phyloP scores from a whole-genome alignment of 805 yeast species.

The Metschnikowia baotianmanensis region DNA sequence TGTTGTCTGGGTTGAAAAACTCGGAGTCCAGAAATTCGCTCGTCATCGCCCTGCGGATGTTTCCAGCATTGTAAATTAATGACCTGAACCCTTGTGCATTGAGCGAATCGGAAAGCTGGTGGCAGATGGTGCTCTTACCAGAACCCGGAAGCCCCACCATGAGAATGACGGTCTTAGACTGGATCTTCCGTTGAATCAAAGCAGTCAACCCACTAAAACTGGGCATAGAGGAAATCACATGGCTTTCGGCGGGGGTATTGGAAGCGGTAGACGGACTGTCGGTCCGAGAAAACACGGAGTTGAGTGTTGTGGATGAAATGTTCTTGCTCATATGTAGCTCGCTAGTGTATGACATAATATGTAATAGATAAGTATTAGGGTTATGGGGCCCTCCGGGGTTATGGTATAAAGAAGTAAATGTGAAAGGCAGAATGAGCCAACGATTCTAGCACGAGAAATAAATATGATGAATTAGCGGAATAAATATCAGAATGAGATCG shows the following conservation, averaged over 20 bases:
- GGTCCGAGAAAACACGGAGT: slow-evolving; percentile 26
- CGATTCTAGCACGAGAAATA: no score
- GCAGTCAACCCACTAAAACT: slow-evolving; percentile 14
- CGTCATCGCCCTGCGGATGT: slow-evolving; percentile 41
- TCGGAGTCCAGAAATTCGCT: slow-evolving; percentile 29
- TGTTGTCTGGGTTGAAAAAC: slow-evolving; percentile 38
- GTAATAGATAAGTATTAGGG: neutral
- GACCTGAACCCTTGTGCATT: slow-evolving; percentile 12
- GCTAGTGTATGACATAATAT: neutral
- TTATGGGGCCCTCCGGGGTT: no score
- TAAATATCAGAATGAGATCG: no score
- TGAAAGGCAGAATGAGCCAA: neutral
- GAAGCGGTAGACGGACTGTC: slow-evolving; percentile 19
- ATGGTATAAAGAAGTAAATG: no score
- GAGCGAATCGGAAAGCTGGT: slow-evolving; percentile 27
- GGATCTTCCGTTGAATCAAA: slow-evolving; percentile 15
- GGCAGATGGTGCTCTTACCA: slow-evolving; percentile 40
- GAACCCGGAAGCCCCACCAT: slow-evolving; percentile 43
- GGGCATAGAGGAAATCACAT: slow-evolving; percentile 10
- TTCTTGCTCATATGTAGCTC: slow-evolving; percentile 16
- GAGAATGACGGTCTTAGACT: slow-evolving; percentile 26
- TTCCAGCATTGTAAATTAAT: slow-evolving; percentile 48
- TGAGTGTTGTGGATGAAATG: slow-evolving; percentile 27
- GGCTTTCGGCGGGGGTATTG: slow-evolving; percentile 19
- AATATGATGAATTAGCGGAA: no score